A percentile compares a stretch with the other conserved stretches of the same genome.
Conservation (phyloP, 805 yeast species). For the Wickerhamiella siamensis region DNA sequence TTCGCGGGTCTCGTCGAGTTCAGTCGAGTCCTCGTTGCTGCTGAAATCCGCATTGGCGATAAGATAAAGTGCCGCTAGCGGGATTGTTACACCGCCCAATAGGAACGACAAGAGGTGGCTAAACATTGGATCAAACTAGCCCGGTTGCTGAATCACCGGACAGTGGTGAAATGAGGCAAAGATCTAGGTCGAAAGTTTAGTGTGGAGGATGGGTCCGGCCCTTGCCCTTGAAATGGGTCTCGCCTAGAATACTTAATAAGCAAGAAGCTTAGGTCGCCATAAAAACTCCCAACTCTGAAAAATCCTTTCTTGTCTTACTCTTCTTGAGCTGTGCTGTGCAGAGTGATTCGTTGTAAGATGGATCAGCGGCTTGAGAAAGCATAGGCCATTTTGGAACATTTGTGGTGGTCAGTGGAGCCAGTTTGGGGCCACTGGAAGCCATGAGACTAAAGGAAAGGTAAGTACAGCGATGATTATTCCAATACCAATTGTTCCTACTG, state of each 20-base stretch:
- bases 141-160: not conserved
- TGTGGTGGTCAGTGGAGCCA: not conserved
- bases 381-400: no score
- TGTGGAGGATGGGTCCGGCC: no score
- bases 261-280: not conserved
- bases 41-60: not conserved
- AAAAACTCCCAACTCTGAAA: not conserved
- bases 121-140: not conserved
- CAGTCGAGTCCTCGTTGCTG: not conserved
- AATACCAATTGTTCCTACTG: conserved; percentile 27
- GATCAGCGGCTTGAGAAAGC: no score
- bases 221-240: no score
- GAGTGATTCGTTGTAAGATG: no score
- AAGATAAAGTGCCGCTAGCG: not conserved
- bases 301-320: not conserved
- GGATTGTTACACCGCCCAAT: not conserved
- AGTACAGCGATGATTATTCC: conserved; percentile 21
- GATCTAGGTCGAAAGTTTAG: not conserved
- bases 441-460: conserved; percentile 9
- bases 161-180: not conserved
- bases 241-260: not conserved
- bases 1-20: not conserved
- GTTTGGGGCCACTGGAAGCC: not conserved
- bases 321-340: not conserved
- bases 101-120: not conserved